Conservation (phyloP, 2,329 filamentous ascomycete genomes). For the Aspergillus sp. region DNA sequence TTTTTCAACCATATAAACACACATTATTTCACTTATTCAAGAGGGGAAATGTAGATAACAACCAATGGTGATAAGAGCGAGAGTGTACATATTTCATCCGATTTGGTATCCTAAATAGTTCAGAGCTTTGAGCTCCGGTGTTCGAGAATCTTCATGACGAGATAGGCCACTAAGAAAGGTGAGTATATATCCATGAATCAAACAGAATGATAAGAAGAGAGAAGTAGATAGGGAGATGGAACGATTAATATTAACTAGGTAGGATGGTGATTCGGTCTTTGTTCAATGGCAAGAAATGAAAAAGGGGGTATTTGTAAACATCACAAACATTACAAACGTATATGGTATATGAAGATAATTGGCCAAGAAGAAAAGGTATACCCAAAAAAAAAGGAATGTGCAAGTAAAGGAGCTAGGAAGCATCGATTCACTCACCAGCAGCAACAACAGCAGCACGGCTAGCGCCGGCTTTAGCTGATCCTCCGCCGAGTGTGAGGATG, state of each 20-base stretch:
- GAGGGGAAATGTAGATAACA: not conserved
- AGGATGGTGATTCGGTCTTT: too few relatives aligned
- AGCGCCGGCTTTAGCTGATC: conserved; percentile 37
- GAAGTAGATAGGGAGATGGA: not conserved
- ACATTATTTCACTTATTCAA: not conserved
- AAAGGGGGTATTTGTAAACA: too few relatives aligned
- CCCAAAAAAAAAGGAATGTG: not conserved
- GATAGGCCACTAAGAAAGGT: not conserved
- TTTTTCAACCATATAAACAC: too few relatives aligned
- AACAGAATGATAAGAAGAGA: not conserved
- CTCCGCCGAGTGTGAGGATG: conserved; percentile 42
- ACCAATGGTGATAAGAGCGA: not conserved
- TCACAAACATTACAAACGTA: not conserved
- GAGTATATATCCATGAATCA: not conserved
- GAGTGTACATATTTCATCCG: not conserved
- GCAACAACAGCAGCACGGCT: conserved; percentile 21
- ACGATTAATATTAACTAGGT: not conserved
- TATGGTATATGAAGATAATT: not conserved
- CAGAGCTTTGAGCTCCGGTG: conserved; percentile 3
- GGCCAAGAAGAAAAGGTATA: not conserved
- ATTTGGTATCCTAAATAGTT: not conserved
- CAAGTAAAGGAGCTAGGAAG: not conserved
- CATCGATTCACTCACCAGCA: not conserved
- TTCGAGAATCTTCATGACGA: conserved; percentile 7
- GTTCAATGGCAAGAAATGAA: too few relatives aligned